Evolutionary conservation across 139 green algal species (phyloP), one percentile per base, ranked within the genome.

Genomic region (Chlamydomonas eustigma): DNA sequence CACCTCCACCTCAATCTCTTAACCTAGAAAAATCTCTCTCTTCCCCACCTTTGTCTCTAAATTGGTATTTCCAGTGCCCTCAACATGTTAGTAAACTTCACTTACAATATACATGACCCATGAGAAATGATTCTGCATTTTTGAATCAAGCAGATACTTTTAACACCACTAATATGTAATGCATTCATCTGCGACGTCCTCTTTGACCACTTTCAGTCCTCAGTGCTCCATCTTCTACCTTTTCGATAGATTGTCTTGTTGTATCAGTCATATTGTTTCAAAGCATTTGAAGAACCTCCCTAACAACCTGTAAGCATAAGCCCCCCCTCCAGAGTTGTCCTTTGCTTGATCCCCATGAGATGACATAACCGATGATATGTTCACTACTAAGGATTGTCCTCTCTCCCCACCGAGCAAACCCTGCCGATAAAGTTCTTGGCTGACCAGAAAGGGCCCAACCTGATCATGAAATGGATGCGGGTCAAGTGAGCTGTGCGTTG

Each of bases 391-490:
- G 70, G 4, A 80, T 70, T 0, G 50, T n/a, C 34, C 39, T 63
- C 50, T 12, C 73, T 35, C n/a, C n/a, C 51, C 34, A 3, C 80
- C 80, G 32, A 85, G 50, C 3, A 85, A 69, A 28, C 75, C 77
- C 37, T 73, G 75, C 32, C 70, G 67, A 5, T 82, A 44, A 18
- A 91, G 74, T 65, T 86, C 68, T 78, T 89, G 86, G 25, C 77
- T 37, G 25, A 89, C 82, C 33, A 91, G 67, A 51, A 91, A 88
- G 0, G 86, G 86, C 1, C 86, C 86, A 64, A 85, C 22, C 65
- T 50, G 73, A 37, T 34, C 39, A 68, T 35, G 51, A 38, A 51
- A 38, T n/a, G n/a, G n/a, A n/a, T n/a, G n/a, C n/a, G n/a, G n/a
- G n/a, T n/a, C n/a, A n/a, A n/a, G n/a, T n/a, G n/a, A n/a, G n/a